Evolutionary conservation across 768 basidiomycete species (phyloP).

Genomic region (Xerocomellus amylosporus): DNA sequence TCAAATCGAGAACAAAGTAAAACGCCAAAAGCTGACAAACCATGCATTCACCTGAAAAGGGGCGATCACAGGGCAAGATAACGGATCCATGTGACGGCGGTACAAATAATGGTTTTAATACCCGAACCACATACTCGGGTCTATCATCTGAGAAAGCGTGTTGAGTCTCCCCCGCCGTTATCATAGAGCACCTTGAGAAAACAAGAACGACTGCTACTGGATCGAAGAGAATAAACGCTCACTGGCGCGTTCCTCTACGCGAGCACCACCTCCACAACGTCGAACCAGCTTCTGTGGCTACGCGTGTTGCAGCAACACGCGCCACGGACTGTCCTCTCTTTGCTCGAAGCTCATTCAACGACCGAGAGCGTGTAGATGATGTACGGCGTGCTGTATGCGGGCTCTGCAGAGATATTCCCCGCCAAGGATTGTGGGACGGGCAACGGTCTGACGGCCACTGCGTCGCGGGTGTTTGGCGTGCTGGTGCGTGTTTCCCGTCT

Average conservation of each 20-base stretch:
- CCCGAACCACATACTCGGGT: too few species aligned
- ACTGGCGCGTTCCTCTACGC: conserved; percentile 75
- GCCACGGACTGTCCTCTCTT: conserved; percentile 14
- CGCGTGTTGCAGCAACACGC: conserved; percentile 59
- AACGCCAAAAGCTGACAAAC: too few species aligned
- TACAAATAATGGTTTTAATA: conserved; percentile 14
- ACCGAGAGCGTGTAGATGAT: conserved; percentile 47
- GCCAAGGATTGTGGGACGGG: conserved; percentile 74
- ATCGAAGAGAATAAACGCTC: conserved; percentile 40
- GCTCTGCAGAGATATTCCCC: conserved; percentile 69
- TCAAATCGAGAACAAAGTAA: too few species aligned
- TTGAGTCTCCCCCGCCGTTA: too few species aligned
- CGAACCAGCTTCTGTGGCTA: conserved; percentile 68
- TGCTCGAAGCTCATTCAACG: background rate
- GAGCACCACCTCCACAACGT: conserved; percentile 70
- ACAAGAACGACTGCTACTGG: too few species aligned
- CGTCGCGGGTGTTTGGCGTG: conserved; percentile 64
- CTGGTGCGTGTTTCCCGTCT: conserved; percentile 46
- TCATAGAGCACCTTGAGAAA: too few species aligned
- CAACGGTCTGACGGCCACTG: conserved; percentile 59
- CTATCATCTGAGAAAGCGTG: too few species aligned
- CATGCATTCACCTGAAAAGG: too few species aligned
- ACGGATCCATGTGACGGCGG: conserved; percentile 43
- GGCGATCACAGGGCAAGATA: too few species aligned
- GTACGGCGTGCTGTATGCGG: conserved; percentile 74